Evolutionary conservation across 2,329 filamentous ascomycete genomes (phyloP).

Genomic region (Macrophomina tecta): DNA sequence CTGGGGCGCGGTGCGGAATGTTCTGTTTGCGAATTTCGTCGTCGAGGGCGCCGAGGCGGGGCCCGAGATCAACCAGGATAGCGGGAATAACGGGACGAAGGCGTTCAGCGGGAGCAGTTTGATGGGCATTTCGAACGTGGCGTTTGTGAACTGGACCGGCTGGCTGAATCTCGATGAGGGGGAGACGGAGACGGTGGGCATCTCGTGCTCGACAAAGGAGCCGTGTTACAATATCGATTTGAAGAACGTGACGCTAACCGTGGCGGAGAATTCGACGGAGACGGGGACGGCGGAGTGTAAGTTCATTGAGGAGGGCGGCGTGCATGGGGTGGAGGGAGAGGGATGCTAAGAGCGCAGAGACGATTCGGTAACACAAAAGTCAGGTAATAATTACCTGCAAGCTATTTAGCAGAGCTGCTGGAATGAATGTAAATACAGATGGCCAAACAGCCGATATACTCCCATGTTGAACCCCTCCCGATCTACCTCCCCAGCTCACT

Average conservation of each 20-base stretch:
- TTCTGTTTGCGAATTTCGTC: constrained; percentile 59
- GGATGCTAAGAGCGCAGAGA: constrained; percentile 28
- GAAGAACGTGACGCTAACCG: constrained; percentile 48
- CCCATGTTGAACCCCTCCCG: too few relatives aligned
- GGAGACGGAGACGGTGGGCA: constrained; percentile 45
- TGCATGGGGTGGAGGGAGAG: constrained; percentile 42
- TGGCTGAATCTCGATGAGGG: constrained; percentile 42
- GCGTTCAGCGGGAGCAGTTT: constrained; percentile 55
- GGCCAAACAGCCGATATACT: not conserved
- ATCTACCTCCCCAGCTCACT: constrained; percentile 33
- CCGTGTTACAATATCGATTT: constrained; percentile 60
- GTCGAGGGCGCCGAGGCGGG: constrained; percentile 54
- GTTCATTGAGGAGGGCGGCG: constrained; percentile 46
- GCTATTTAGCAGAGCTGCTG: not conserved
- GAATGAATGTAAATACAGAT: not conserved
- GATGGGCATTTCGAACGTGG: constrained; percentile 58
- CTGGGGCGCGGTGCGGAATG: constrained; percentile 60
- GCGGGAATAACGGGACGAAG: constrained; percentile 58
- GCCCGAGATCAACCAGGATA: constrained; percentile 55
- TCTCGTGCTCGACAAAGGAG: constrained; percentile 56
- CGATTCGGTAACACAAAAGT: not conserved
- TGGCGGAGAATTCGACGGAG: constrained; percentile 40
- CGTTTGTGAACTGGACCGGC: constrained; percentile 60
- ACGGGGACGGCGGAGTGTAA: constrained; percentile 45
- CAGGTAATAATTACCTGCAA: too few relatives aligned